Evolutionary conservation across 306 rosid species (phyloP), one percentile per base, ranked within the genome.

Genomic region (Sicyos edulis): DNA sequence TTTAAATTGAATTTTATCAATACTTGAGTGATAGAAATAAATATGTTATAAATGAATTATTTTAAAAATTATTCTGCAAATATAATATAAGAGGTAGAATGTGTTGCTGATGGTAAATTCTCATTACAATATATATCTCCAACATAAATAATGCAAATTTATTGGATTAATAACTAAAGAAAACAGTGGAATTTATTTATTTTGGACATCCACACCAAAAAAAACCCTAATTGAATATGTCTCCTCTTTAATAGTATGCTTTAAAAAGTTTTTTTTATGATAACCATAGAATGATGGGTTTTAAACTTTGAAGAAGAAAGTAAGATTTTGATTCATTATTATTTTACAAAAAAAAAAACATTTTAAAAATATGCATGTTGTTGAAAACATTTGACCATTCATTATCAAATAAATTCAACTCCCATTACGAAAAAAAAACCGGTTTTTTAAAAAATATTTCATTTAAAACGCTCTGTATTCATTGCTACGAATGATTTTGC

Each of bases 351-450:
- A 10, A 40, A 65, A 10, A 44, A 44, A 65, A 2, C 15, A 3
- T 63, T 37, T 2, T 12, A 12, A 11, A 22, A 26, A 26, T 58
- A 24, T 58, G 70, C 70, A 63, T 63, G 70, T 51, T 37, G 70
- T 44, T 19, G 71, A 65, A 65, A 65, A 19, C 5, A 54, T 65
- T 65, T 65, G 71, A 65, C 71, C 71, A 65, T 19, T 65, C 17
- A 19, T 65, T 65, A 17, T 14, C 54, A 50, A 50, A 26, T 50
- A 21, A 20, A 19, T 21, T 56, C 62, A 56, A 54, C 58, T 54
- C 58, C 24, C 10, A 50, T 13, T 50, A 4, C 1, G 3, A 26
- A 26, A 26, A 26, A 26, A 26, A 26, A 26, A 26, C 1, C n/a
- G n/a, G n/a, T n/a, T n/a, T n/a, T n/a, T n/a, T n/a, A 26, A 26